These are phyloP conservation scores for Elsinoe perseae DNA, from an alignment of 2,329 filamentous ascomycete genomes.

Conservation along the genomic window DNA sequence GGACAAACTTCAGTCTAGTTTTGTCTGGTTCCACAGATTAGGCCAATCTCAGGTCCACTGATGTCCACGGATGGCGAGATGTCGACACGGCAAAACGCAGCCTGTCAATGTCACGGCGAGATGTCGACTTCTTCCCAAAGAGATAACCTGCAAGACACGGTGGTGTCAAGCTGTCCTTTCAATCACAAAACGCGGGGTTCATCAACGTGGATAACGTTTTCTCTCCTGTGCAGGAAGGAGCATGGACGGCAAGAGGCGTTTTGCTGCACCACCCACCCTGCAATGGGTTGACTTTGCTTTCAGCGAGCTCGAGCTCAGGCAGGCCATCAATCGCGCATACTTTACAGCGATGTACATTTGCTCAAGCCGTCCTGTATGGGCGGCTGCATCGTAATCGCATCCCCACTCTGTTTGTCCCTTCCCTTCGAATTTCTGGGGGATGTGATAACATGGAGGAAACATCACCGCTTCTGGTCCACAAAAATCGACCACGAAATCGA, in stretches of 20 bases:
- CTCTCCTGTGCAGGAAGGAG: slow-evolving; percentile 4
- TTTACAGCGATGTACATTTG: neutral
- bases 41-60: neutral
- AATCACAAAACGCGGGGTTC: slow-evolving; percentile 3
- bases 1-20: slow-evolving; percentile 1
- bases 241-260: neutral
- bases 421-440: slow-evolving; percentile 11
- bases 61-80: neutral
- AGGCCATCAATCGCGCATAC: neutral
- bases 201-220: slow-evolving; percentile 5
- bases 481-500: neutral
- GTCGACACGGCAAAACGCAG: too few relatives aligned
- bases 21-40: slow-evolving; percentile 4
- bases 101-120: neutral
- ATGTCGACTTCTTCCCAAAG: too few relatives aligned
- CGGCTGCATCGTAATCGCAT: neutral
- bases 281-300: neutral
- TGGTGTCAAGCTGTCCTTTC: slow-evolving; percentile 3
- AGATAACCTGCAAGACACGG: neutral
- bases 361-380: slow-evolving; percentile 1
- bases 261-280: slow-evolving; percentile 1
- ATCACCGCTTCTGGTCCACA: neutral
- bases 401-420: neutral
- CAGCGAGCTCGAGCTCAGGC: neutral
- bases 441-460: neutral